Evolutionary conservation across 106 monocot genomes (phyloP).

Genomic region (Dendrobium nobile): DNA sequence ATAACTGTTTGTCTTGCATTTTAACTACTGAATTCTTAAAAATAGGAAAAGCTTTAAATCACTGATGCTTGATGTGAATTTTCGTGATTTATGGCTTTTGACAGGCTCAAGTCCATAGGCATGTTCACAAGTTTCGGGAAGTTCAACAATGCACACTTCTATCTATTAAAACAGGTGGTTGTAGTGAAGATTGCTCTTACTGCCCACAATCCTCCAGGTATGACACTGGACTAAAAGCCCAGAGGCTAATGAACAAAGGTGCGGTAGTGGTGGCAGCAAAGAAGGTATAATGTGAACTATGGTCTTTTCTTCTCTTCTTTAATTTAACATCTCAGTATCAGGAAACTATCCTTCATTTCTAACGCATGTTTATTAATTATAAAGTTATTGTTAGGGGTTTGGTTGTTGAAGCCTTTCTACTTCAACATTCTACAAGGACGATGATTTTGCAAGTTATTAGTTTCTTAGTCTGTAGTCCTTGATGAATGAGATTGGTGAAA

Average conservation of each 20-base stretch:
- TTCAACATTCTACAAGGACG: neutral
- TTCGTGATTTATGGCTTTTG: constrained; percentile 11
- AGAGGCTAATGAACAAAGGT: constrained; percentile 87
- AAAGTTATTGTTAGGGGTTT: neutral
- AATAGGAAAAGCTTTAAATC: neutral
- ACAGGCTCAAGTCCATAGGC: constrained; percentile 96
- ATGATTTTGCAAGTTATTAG: neutral
- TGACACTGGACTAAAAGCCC: constrained; percentile 82
- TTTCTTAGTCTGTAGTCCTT: neutral
- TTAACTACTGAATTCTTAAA: neutral
- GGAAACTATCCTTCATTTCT: neutral
- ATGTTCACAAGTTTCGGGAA: constrained; percentile 84
- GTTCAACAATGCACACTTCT: constrained; percentile 98
- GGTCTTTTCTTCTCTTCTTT: neutral
- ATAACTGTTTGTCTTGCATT: neutral
- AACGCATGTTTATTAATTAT: neutral
- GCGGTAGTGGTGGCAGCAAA: constrained; percentile 76
- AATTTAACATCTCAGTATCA: neutral
- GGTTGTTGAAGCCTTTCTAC: neutral
- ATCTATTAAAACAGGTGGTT: constrained; percentile 96
- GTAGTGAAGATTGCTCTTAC: constrained; percentile 98
- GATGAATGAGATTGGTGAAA: neutral
- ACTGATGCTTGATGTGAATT: neutral
- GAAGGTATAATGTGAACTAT: constrained; percentile 36
- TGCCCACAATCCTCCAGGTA: constrained; percentile 98